Evolutionary conservation across 495 filamentous ascomycete genomes (phyloP), one percentile per base, ranked within the genome.

Genomic region (Penicillium silybi): DNA sequence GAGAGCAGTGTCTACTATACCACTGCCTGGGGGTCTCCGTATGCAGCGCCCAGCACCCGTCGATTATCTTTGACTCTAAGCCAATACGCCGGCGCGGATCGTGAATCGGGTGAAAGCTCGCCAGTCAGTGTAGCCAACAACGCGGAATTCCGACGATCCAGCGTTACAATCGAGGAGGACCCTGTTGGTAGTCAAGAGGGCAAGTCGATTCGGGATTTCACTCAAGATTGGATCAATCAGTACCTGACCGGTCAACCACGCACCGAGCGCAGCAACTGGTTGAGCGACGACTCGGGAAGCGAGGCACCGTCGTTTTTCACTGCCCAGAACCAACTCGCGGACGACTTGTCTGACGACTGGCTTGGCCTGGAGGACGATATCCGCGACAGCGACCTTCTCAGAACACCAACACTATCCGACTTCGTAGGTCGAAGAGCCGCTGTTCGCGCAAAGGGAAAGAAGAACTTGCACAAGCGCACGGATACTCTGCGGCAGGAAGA

Each of bases 221-320:
- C 85, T 1, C 81, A 88, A 60, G 85, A 87, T 72, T 90, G 86
- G 86, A 86, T 90, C 52, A 82, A 86, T 35, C 84, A 86, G 56
- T 86, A 88, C 56, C 82, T 86, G 6, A 78, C 81, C 9, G 77
- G 79, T 54, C 81, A 82, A 55, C 73, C 72, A 38, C 68, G 78
- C 37, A 79, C 80, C 46, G 86, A 89, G 64, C 77, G 79, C 46
- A 79, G 78, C 35, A 82, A 86, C 64, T 90, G 86, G 86, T 67
- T 87, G 39, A 90, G 85, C 59, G 86, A 90, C 85, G 84, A 85
- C 54, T 80, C 81, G 22, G 83, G 80, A 59, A 73, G 74, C 40
- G 74, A 77, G 41, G 70, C 74, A 6, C 74, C 72, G 0, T 77
- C 74, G 3, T 75, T 74, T 50, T 63, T 72, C 29, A 74, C 74